Percentiles rank a stretch among this genome's conserved stretches.
phyloP scores from a whole-genome alignment of 2,329 filamentous ascomycete species.

The Colletotrichum simmondsii region DNA sequence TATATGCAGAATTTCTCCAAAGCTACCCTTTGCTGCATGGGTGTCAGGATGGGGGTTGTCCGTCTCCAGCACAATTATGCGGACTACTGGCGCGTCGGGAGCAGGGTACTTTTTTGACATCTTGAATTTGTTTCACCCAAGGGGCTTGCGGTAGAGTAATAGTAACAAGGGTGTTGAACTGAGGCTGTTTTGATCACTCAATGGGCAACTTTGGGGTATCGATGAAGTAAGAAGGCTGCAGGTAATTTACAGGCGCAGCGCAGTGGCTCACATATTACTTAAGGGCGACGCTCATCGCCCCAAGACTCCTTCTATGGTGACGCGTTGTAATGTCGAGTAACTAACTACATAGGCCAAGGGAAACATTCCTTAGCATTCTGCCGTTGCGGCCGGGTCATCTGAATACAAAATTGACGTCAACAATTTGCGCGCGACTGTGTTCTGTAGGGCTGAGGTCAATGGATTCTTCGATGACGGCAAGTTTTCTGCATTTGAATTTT shows the following conservation, averaged over 20 bases:
- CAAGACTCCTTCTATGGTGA: background rate
- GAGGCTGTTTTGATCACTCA: background rate
- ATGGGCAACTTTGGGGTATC: background rate
- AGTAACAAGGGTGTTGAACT: background rate
- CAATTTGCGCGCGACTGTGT: background rate
- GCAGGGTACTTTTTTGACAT: constrained; percentile 22
- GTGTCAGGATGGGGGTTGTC: constrained; percentile 65
- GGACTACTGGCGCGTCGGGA: constrained; percentile 38
- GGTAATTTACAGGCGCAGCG: constrained; percentile 8
- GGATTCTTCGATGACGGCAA: constrained; percentile 21
- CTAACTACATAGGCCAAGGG: background rate
- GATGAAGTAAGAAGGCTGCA: background rate
- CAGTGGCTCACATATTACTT: background rate
- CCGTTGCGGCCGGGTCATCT: background rate
- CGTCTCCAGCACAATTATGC: constrained; percentile 67
- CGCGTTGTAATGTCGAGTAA: constrained; percentile 7
- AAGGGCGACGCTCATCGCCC: background rate
- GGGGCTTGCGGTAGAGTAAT: background rate
- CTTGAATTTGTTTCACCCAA: background rate
- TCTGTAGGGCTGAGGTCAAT: constrained; percentile 24
- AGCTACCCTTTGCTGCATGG: constrained; percentile 58
- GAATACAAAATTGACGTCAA: constrained; percentile 27
- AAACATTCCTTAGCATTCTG: background rate
- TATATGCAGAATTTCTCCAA: constrained; percentile 63
- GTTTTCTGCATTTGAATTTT: constrained; percentile 19